phyloP scores from a whole-genome alignment of 208 protist species.

The Wallacemonas rigidus region DNA sequence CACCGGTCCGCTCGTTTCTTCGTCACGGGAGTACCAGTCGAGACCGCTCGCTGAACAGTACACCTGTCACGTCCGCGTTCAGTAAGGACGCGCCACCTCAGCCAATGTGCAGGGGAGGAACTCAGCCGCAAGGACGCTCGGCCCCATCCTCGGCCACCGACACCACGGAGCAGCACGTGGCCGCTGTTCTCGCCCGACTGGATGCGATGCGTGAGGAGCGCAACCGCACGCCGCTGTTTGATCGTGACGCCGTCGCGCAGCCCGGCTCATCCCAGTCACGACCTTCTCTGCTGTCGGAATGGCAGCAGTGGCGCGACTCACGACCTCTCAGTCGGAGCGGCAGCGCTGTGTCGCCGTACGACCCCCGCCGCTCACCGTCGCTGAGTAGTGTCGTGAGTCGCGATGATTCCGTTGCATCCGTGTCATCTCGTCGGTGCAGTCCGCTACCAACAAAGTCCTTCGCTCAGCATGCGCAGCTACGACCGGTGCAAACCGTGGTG shows the following conservation, averaged over 20 bases:
- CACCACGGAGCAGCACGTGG: constrained; percentile 8
- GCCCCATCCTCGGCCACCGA: background rate
- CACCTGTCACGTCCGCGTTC: background rate
- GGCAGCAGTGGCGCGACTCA: constrained; percentile 21
- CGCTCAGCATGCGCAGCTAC: constrained; percentile 25
- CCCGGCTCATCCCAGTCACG: background rate
- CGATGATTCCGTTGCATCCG: constrained; percentile 64
- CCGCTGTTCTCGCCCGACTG: background rate
- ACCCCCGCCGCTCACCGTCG: constrained; percentile 24
- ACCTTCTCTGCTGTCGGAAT: background rate
- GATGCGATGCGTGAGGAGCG: constrained; percentile 15
- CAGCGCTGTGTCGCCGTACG: constrained; percentile 10
- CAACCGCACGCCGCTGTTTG: constrained; percentile 11
- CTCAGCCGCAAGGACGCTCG: background rate
- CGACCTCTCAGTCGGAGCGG: constrained; percentile 14
- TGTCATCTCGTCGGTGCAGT: constrained; percentile 56
- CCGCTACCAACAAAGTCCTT: constrained; percentile 78
- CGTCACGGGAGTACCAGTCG: background rate
- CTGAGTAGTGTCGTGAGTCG: constrained; percentile 47
- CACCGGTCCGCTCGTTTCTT: constrained; percentile 18
- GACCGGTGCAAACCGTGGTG: constrained; percentile 13
- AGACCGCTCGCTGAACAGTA: background rate
- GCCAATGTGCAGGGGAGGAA: no score
- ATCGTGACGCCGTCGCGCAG: background rate
- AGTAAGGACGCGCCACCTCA: background rate